Evolutionary conservation across 495 filamentous ascomycete species (phyloP).

Genomic region (Neurospora cerealis): DNA sequence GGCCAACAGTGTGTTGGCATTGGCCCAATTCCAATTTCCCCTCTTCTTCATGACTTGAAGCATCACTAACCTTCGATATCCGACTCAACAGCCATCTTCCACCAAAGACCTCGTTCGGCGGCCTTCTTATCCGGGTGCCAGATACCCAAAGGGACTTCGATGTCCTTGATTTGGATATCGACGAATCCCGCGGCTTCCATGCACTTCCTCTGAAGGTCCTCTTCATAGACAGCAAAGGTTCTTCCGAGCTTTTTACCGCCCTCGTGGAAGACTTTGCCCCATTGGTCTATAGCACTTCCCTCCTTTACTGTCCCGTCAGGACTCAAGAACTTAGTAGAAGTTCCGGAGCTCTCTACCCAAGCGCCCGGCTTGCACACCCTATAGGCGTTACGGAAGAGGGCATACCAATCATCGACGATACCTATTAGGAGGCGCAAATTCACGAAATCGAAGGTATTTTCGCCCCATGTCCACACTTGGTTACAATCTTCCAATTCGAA

Average conservation of each 20-base stretch:
- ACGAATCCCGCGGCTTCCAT: background rate
- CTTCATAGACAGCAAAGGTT: background rate
- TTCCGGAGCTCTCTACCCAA: slow-evolving; percentile 36
- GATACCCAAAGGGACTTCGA: background rate
- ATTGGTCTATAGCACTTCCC: slow-evolving; percentile 32
- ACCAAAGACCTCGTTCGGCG: slow-evolving; percentile 31
- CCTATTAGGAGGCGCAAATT: slow-evolving; percentile 50
- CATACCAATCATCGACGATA: slow-evolving; percentile 46
- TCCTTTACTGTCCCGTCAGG: slow-evolving; percentile 40
- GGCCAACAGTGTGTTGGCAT: background rate
- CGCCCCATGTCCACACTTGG: slow-evolving; percentile 40
- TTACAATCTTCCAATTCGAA: slow-evolving; percentile 49
- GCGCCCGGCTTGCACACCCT: slow-evolving; percentile 20
- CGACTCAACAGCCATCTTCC: slow-evolving; percentile 19
- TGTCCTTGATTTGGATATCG: slow-evolving; percentile 4
- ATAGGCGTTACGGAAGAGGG: slow-evolving; percentile 22
- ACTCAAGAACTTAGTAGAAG: slow-evolving; percentile 26
- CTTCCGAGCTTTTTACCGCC: background rate
- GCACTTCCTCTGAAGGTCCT: background rate
- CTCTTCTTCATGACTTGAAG: background rate
- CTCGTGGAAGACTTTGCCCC: slow-evolving; percentile 32
- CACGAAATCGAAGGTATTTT: slow-evolving; percentile 52
- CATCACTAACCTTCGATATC: slow-evolving; percentile 27
- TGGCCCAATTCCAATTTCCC: background rate
- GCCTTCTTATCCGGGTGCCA: slow-evolving; percentile 28